Conservation (phyloP, 2,329 filamentous ascomycete genomes). For the Ophiostoma himal-ulmi region DNA sequence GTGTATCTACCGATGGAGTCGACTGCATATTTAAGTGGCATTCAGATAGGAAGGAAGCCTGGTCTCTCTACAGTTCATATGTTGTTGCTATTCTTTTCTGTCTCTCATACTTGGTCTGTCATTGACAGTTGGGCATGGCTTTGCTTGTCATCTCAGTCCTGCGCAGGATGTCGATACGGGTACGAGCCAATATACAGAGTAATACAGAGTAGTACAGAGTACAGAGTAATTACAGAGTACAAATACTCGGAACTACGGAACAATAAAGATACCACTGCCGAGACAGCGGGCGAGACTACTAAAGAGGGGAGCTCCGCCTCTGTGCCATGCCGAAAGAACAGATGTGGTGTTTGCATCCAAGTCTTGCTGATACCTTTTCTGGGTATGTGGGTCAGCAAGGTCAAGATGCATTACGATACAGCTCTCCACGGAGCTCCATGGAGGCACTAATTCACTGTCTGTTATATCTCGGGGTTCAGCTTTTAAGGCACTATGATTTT, state of each 20-base stretch:
- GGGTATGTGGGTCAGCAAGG: not conserved
- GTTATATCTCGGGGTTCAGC: not conserved
- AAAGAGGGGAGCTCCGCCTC: not conserved
- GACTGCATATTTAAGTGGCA: not conserved
- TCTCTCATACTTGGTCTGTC: not conserved
- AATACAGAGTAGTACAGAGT: too few species aligned
- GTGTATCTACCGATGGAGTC: not conserved
- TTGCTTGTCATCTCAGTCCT: not conserved
- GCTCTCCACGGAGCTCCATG: constrained; percentile 6
- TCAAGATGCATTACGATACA: not conserved
- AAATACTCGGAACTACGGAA: too few species aligned
- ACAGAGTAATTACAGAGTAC: too few species aligned
- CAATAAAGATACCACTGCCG: too few species aligned
- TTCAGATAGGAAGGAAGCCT: not conserved
- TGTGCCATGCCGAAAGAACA: not conserved
- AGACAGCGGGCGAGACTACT: too few species aligned
- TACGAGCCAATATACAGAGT: too few species aligned
- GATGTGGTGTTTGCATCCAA: not conserved
- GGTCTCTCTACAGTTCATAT: not conserved
- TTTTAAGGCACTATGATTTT: not conserved
- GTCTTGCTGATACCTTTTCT: not conserved
- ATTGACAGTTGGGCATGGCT: not conserved
- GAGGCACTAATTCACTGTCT: not conserved
- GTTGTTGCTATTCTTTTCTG: not conserved
- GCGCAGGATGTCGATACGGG: not conserved